Base-by-base conservation (phyloP, 805 yeast species). In the Ogataea zsoltii region DNA sequence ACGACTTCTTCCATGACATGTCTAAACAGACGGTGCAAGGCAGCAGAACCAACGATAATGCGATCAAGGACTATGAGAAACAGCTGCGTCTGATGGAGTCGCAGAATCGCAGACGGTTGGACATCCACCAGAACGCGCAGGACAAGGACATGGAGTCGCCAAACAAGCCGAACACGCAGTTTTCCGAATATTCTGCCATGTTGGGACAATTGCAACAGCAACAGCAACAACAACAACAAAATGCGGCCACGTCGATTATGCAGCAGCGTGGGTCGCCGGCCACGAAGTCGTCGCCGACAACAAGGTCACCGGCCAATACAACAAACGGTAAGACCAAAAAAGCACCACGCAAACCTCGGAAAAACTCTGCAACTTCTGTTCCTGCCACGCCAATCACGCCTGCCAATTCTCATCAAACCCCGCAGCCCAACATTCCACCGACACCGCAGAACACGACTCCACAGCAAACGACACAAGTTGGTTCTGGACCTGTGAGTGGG, bases 11-110 rank as follows among this genome's bases (percentile, higher is more conserved):
- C 52, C 54, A 53, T 41, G 54, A 54, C 23, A 51, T 50, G 23
- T 32, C 56, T 14, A 52, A 50, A 19, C 50, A 31, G 32, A 45
- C 51, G 35, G 46, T 59, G 35, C 17, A 44, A 44, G 58, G 41
- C 64, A 45, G 32, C 16, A 34, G 51, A 25, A 53, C 41, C 29
- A 53, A 71, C 68, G 63, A 55, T 46, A 75, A 74, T 56, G 91
- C 92, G 1, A 68, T 88, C 32, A 88, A 84, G 56, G 95, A 88
- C 60, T 88, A 88, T 63, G 95, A 88, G 62, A 82, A 80, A 72
- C 92, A 87, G 63, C 68, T 87, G 53, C 77, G 85, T 76, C 61
- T 84, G 43, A 67, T 88, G 58, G 96, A 88, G 57, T 79, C 79
- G 51, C 91, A 86, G 61, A 88, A 85, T 63, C 83, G 84, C 60